Base-by-base conservation (phyloP, 495 filamentous ascomycete species). In the Aspergillus steynii region DNA sequence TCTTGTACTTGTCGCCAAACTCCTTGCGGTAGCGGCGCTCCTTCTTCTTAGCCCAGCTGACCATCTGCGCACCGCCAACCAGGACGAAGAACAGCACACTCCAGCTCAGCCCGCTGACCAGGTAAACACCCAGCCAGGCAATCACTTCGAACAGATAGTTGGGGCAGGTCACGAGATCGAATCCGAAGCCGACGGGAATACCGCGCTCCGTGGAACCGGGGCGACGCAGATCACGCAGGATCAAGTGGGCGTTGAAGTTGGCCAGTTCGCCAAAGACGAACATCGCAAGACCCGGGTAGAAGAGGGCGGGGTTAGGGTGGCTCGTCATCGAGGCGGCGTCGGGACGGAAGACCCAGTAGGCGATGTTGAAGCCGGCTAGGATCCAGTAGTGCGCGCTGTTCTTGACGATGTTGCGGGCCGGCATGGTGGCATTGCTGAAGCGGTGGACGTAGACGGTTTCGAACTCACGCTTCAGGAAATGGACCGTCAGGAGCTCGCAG, bases 91-190 rank as follows among this genome's bases (percentile, higher is more conserved):
- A 50, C 8, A 86, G 73, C 1, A 90, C 87, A 58, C 86, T 86
- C 80, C 84, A 88, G 75, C 88, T 96, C 74, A 91, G 82, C 55
- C 83, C 85, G 62, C 88, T 90, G 27, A 96, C 70, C 50, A 93
- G 75, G 71, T 77, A 80, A 15, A 98, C 80, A 49, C 91, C 92
- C 20, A 89, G 55, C 95, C 95, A 99, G 1, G 91, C 84, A 45
- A 95, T 64, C 12, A 88, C 82, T 81, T 99, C 95, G 68, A 96
- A 99, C 77, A 93, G 84, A 77, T 99, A 99, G 80, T 99, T 99
- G 27, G 95, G 95, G 82, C 92, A 96, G 12, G 95, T 99, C 47
- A 98, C 95, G 46, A 85, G 67, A 68, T 76, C 79, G 77, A 97
- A 97, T n/a, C 92, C 92, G 58, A 92, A 85, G 25, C 94, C 94